Percentiles rank a stretch among this genome's conserved stretches.
Conservation (phyloP, 2,329 filamentous ascomycete genomes). For the Cercospora berteroae region DNA sequence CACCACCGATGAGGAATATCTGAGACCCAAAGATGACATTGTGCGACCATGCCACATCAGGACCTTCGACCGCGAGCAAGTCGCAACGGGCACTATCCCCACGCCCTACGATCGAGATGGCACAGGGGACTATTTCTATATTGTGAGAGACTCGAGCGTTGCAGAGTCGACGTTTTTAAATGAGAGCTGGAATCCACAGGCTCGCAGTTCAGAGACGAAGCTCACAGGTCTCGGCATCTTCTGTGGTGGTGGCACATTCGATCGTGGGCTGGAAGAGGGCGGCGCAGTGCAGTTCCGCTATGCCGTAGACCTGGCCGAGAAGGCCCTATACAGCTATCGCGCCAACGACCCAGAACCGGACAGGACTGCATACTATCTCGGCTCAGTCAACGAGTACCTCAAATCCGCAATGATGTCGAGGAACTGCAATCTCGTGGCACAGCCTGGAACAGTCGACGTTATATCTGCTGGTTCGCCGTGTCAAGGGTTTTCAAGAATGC, state of each 20-base stretch:
- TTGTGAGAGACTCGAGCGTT: constrained; percentile 3
- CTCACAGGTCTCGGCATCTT: constrained; percentile 66
- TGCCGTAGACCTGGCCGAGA: constrained; percentile 64
- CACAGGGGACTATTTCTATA: constrained; percentile 62
- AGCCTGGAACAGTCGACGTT: constrained; percentile 63
- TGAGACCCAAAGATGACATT: constrained; percentile 42
- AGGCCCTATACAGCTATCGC: constrained; percentile 70
- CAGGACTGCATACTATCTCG: constrained; percentile 58
- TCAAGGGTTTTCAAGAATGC: constrained; percentile 69
- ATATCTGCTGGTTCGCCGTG: constrained; percentile 75
- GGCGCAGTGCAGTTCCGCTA: constrained; percentile 63
- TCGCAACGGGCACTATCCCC: constrained; percentile 47
- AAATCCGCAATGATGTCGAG: constrained; percentile 53
- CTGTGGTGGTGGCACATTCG: constrained; percentile 75
- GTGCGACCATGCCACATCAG: constrained; percentile 60
- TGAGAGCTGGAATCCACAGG: constrained; percentile 42
- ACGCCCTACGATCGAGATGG: constrained; percentile 66
- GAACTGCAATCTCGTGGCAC: constrained; percentile 49
- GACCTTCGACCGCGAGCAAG: constrained; percentile 43
- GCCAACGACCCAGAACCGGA: constrained; percentile 57
- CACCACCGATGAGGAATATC: constrained; percentile 50
- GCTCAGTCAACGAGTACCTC: constrained; percentile 71
- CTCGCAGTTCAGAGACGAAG: background rate
- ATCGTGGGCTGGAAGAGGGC: constrained; percentile 71
- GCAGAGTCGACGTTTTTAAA: constrained; percentile 16